Evolutionary conservation across 441 rosid genomes (phyloP), one percentile per base, ranked within the genome.

Genomic region (Adansonia gregorii): DNA sequence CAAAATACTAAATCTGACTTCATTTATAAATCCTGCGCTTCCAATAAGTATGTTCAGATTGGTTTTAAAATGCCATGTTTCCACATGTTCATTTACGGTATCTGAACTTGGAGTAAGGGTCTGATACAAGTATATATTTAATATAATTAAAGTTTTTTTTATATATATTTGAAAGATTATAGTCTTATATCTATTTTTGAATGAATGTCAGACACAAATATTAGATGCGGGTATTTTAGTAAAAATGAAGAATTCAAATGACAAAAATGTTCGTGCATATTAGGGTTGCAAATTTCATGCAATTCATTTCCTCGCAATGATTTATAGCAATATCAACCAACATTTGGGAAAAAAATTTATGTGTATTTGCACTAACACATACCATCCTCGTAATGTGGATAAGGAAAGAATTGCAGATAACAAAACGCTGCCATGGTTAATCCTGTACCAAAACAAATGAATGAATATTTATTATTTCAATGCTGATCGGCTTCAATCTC

Each of bases 361-460:
- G 19, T 61, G 2, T 61, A 65, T 11, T 55, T 73, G 10, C 4
- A 20, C 2, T n/a, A 19, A 59, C 3, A 22, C 70, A 1, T 73
- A 89, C 93, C 93, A 12, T 87, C 82, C 0, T 58, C 69, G 58
- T 85, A 83, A 76, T 85, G 72, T 0, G 93, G 90, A 75, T 72
- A 83, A n/a, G 93, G 90, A 73, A 86, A 87, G 81, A 83, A 83
- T 41, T 90, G 92, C 78, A 90, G 78, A 80, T 87, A 88, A 78
- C 89, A 87, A 76, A 87, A 87, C 24, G 89, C 80, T 19, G 91
- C 85, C 8, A 88, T 45, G 2, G 55, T 24, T 22, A 74, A 43
- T 41, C 88, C 87, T 86, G 82, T 55, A 35, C 0, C 19, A 49
- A 51, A 19, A 43, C 49, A 77, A 31, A 67, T 0, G 4, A 72